Percentiles rank a stretch among this genome's conserved stretches.
Evolutionary conservation across 2,329 filamentous ascomycete species (phyloP).

Genomic region (Aspergillus sergii): DNA sequence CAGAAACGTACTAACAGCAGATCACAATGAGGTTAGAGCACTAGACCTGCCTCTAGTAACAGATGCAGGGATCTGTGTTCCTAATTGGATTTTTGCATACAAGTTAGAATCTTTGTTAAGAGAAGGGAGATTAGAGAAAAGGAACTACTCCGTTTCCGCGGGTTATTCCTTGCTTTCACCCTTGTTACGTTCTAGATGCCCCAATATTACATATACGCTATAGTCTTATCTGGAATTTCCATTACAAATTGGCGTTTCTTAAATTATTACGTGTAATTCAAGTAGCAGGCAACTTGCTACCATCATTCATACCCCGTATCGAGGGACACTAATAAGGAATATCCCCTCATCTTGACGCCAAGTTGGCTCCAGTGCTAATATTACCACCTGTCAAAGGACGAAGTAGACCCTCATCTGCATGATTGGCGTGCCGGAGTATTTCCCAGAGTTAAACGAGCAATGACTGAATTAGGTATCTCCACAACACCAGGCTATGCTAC

Average conservation of each 20-base stretch:
- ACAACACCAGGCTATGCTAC: not conserved
- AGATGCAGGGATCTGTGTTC: not conserved
- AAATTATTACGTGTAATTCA: not conserved
- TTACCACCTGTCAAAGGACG: not conserved
- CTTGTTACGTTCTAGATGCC: not conserved
- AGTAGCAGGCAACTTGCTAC: not conserved
- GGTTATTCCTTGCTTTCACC: not conserved
- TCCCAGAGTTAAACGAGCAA: not conserved
- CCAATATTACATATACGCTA: not conserved
- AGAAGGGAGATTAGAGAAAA: not conserved
- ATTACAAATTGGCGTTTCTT: not conserved
- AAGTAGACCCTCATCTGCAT: not conserved
- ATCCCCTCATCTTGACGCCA: not conserved
- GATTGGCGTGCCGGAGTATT: not conserved
- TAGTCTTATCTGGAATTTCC: not conserved
- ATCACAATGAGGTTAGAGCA: not conserved
- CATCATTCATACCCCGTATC: not conserved
- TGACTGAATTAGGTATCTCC: not conserved
- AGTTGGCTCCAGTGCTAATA: not conserved
- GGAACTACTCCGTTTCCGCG: not conserved
- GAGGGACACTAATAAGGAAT: not conserved
- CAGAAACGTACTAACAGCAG: not conserved
- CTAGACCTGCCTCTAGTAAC: not conserved
- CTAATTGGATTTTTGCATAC: not conserved
- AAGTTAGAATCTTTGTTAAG: not conserved